phyloP scores from a whole-genome alignment of 75 land plant species.

The Cunninghamia lanceolata region DNA sequence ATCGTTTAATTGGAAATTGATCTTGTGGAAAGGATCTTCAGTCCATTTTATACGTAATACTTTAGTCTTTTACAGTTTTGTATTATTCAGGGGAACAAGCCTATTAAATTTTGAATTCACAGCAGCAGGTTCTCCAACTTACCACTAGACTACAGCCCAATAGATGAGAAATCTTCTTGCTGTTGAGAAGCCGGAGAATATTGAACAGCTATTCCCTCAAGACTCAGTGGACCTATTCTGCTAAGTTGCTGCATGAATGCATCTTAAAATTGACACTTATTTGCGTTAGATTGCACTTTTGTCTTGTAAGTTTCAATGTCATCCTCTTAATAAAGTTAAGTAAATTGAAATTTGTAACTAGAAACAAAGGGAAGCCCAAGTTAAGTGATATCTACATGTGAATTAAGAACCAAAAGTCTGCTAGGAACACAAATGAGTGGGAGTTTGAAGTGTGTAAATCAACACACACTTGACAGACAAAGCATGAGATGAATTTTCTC shows the following conservation, averaged over 20 bases:
- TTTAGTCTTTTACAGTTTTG: no score
- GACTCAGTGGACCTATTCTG: neutral
- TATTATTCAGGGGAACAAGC: neutral
- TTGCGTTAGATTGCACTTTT: neutral
- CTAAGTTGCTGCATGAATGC: neutral
- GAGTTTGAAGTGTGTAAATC: neutral
- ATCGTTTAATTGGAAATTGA: neutral
- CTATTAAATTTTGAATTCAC: neutral
- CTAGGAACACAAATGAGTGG: neutral
- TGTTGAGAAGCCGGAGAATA: neutral
- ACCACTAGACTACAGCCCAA: neutral
- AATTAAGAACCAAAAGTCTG: neutral
- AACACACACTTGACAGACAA: neutral
- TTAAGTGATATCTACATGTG: neutral
- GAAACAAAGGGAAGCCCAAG: neutral
- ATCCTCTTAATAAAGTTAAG: neutral
- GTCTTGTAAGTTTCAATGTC: neutral
- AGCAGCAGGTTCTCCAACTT: neutral
- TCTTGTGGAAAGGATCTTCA: neutral
- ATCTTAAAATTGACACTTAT: neutral
- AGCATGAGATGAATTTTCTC: neutral
- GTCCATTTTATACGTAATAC: neutral
- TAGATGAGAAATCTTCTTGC: neutral
- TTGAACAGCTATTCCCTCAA: neutral
- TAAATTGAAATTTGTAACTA: neutral